phyloP scores from a whole-genome alignment of 2,329 filamentous ascomycete genomes.

The Sclerotinia nivalis region DNA sequence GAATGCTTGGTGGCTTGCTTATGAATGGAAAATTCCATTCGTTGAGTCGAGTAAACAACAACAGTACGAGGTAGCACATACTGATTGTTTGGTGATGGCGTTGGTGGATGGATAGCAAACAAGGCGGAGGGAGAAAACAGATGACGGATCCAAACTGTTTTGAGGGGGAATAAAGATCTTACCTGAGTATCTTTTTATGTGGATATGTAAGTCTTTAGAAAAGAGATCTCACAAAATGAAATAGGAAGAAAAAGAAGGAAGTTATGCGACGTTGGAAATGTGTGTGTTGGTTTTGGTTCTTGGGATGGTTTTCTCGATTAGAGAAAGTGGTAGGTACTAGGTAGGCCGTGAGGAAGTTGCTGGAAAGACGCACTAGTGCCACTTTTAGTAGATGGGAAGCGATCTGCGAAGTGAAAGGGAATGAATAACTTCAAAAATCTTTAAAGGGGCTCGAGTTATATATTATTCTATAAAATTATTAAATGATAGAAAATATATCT shows the following conservation, averaged over 20 bases:
- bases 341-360: conserved; percentile 18
- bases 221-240: conserved; percentile 14
- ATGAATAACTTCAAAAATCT: not conserved
- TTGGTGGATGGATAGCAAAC: conserved; percentile 4
- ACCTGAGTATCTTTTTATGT: conserved; percentile 17
- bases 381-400: conserved; percentile 24
- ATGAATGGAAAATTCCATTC: not conserved
- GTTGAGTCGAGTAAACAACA: not conserved
- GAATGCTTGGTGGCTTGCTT: not conserved
- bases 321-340: conserved; percentile 5
- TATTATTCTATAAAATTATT: not conserved
- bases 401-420: conserved; percentile 16
- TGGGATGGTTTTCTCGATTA: conserved; percentile 21
- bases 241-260: conserved; percentile 1
- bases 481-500: not conserved
- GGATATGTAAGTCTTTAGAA: not conserved
- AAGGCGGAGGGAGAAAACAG: conserved; percentile 22
- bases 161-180: conserved; percentile 18
- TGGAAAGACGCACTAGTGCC: conserved; percentile 24
- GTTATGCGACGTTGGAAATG: conserved; percentile 19
- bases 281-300: conserved; percentile 11
- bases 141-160: conserved; percentile 9
- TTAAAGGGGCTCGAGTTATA: conserved; percentile 13
- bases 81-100: conserved; percentile 1
- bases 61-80: not conserved